A percentile compares a stretch with the other conserved stretches of the same genome.
These are phyloP conservation scores for Durusdinium trenchii DNA, from an alignment of 73 alveolate species.

Conservation along the genomic window DNA sequence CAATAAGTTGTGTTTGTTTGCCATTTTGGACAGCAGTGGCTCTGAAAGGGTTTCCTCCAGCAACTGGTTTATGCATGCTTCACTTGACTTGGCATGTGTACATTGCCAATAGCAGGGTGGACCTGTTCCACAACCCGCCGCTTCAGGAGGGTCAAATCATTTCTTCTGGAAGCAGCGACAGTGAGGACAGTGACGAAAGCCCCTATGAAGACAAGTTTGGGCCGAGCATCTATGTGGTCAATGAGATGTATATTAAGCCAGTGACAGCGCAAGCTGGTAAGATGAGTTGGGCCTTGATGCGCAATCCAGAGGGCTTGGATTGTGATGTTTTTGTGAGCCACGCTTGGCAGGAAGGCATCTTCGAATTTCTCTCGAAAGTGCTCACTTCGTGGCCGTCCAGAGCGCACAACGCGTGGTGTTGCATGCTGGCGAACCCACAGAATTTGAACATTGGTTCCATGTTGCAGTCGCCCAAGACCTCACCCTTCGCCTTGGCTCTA, in stretches of 20 bases:
- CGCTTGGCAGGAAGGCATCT: slow-evolving; percentile 93
- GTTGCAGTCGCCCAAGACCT: slow-evolving; percentile 51
- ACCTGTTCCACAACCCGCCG: too few relatives aligned
- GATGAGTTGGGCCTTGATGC: slow-evolving; percentile 81
- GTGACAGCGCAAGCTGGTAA: slow-evolving; percentile 43
- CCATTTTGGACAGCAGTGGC: too few relatives aligned
- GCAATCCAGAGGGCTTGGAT: slow-evolving; percentile 56
- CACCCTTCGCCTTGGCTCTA: slow-evolving; percentile 65
- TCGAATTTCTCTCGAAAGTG: slow-evolving; percentile 41
- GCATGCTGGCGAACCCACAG: slow-evolving; percentile 74
- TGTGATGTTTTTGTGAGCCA: too few relatives aligned
- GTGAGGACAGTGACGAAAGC: too few relatives aligned
- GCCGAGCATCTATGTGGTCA: slow-evolving; percentile 44
- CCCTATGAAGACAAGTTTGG: background rate
- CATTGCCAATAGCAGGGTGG: too few relatives aligned
- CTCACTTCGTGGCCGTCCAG: slow-evolving; percentile 12
- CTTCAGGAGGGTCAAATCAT: too few relatives aligned
- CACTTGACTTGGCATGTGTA: too few relatives aligned
- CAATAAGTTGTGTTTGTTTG: too few relatives aligned
- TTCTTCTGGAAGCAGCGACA: too few relatives aligned
- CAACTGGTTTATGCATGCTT: too few relatives aligned
- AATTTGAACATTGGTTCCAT: slow-evolving; percentile 51
- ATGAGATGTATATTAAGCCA: slow-evolving; percentile 54
- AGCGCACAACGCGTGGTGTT: slow-evolving; percentile 35
- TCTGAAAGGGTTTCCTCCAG: too few relatives aligned